Conservation (phyloP, 352 stramenopile genomes). For the Globisporangium irregulare region DNA sequence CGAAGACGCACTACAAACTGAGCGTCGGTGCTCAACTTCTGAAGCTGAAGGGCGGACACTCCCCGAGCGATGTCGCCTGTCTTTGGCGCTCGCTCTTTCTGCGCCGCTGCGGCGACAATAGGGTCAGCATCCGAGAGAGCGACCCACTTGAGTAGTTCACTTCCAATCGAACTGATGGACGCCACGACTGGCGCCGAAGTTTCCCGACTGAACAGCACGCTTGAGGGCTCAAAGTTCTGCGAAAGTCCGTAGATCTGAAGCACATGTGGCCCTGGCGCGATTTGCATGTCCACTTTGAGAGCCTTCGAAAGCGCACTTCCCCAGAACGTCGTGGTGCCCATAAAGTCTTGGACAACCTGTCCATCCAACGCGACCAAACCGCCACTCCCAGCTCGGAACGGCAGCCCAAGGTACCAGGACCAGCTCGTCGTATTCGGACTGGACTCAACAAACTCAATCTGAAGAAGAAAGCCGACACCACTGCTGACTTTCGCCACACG, state of each 20-base stretch:
- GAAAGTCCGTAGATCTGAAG: constrained; percentile 48
- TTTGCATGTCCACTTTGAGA: constrained; percentile 36
- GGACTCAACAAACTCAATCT: constrained; percentile 51
- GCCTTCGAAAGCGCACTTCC: constrained; percentile 32
- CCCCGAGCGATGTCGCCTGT: constrained; percentile 38
- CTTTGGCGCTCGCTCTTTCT: constrained; percentile 33
- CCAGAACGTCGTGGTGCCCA: constrained; percentile 41
- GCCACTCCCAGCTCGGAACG: constrained; percentile 47
- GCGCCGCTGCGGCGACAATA: constrained; percentile 22
- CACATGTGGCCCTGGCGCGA: constrained; percentile 35
- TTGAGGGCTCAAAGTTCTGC: constrained; percentile 41
- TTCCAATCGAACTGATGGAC: constrained; percentile 25
- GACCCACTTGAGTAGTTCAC: constrained; percentile 37
- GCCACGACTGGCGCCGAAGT: constrained; percentile 24
- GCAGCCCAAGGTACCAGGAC: constrained; percentile 57
- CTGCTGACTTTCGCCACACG: constrained; percentile 33
- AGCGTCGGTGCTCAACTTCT: constrained; percentile 31
- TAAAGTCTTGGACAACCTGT: constrained; percentile 41
- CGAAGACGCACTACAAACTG: constrained; percentile 38
- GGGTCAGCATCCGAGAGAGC: constrained; percentile 32
- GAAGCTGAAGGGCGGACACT: constrained; percentile 42
- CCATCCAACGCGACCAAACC: constrained; percentile 45
- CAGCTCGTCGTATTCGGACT: constrained; percentile 31
- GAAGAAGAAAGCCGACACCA: constrained; percentile 41
- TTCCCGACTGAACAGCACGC: constrained; percentile 47